phyloP scores from a whole-genome alignment of 129 eudicot species.

The Pittosporum tobira region DNA sequence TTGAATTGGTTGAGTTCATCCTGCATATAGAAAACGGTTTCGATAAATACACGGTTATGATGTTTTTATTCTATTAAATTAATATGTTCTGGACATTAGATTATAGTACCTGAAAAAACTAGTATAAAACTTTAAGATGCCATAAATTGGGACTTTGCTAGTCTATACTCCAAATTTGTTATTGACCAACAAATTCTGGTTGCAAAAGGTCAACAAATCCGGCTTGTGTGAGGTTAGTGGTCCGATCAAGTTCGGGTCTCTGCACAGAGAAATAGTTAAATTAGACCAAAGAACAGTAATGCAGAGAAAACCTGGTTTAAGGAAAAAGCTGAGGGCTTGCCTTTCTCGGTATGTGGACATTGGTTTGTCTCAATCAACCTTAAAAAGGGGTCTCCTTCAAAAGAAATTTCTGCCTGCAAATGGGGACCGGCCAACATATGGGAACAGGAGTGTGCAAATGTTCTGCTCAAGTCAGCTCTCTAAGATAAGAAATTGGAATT shows the following conservation, averaged over 20 bases:
- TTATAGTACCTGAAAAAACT: slow-evolving; percentile 3
- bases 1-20: slow-evolving; percentile 15
- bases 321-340: slow-evolving; percentile 23
- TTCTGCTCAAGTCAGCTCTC: neutral
- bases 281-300: slow-evolving; percentile 8
- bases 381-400: slow-evolving; percentile 26
- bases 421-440: slow-evolving; percentile 24
- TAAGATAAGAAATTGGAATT: neutral
- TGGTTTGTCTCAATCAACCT: slow-evolving; percentile 41
- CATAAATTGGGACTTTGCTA: slow-evolving; percentile 17
- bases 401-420: slow-evolving; percentile 34
- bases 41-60: neutral
- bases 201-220: neutral
- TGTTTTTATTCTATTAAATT: neutral
- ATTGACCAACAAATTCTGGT: slow-evolving; percentile 9
- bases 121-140: slow-evolving; percentile 5
- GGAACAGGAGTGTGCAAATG: slow-evolving; percentile 8
- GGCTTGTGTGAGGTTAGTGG: slow-evolving; percentile 15
- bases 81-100: neutral
- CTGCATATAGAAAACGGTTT: slow-evolving; percentile 17
- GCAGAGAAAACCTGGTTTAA: neutral
- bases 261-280: slow-evolving; percentile 21
- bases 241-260: slow-evolving; percentile 15
- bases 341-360: slow-evolving; percentile 38
- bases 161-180: slow-evolving; percentile 17